phyloP scores from a whole-genome alignment of 2,329 filamentous ascomycete genomes.

The Paradendryphiella salina region DNA sequence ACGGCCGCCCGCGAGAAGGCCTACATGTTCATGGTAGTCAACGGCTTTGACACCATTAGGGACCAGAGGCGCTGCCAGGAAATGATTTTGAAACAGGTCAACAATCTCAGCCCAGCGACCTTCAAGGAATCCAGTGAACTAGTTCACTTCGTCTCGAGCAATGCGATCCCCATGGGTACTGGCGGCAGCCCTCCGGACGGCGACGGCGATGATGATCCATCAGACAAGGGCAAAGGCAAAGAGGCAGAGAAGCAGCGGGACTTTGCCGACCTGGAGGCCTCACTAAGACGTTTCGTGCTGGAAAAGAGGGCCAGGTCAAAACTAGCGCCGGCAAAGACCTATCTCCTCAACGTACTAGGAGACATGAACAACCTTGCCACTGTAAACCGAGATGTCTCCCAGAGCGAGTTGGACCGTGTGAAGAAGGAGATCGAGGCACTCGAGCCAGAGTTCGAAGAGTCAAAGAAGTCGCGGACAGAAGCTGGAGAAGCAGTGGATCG shows the following conservation, averaged over 20 bases:
- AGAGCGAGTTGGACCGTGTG: constrained; percentile 81
- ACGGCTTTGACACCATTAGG: constrained; percentile 91
- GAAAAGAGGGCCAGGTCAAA: constrained; percentile 96
- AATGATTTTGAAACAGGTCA: constrained; percentile 88
- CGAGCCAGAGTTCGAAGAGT: constrained; percentile 82
- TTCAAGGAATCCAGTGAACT: constrained; percentile 90
- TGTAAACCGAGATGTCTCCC: constrained; percentile 85
- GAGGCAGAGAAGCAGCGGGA: constrained; percentile 79
- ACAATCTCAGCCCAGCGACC: constrained; percentile 84
- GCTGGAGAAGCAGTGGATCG: constrained; percentile 80
- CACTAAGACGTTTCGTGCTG: constrained; percentile 86
- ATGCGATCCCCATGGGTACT: constrained; percentile 76
- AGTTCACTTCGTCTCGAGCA: constrained; percentile 97
- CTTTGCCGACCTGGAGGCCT: constrained; percentile 87
- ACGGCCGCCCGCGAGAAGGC: constrained; percentile 95
- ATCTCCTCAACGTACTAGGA: constrained; percentile 88
- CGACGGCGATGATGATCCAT: constrained; percentile 50
- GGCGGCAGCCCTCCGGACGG: constrained; percentile 41
- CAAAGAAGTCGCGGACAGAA: constrained; percentile 76
- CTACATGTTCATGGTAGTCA: constrained; percentile 98
- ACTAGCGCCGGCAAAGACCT: constrained; percentile 91
- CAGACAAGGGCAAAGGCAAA: constrained; percentile 66
- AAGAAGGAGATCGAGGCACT: constrained; percentile 77
- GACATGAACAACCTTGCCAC: constrained; percentile 81
- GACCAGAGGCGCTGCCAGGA: constrained; percentile 91